Base-by-base conservation (phyloP, 2,329 filamentous ascomycete species). In the Cryphonectria nitschkei region DNA sequence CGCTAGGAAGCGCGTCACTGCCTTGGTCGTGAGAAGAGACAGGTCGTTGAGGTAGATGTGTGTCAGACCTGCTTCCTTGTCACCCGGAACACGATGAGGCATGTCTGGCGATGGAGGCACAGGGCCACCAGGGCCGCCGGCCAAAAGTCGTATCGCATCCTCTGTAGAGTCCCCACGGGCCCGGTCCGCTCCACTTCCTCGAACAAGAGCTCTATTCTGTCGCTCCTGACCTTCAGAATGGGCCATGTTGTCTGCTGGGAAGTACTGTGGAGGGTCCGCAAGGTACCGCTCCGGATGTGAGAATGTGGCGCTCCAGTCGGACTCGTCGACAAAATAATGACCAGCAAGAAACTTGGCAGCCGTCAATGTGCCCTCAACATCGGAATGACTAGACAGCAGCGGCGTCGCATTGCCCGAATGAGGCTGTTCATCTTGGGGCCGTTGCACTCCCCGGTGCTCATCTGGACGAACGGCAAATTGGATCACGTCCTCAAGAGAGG, bases 31-130 rank as follows among this genome's bases (percentile, higher is more conserved):
- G 54, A 90, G 76, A 0, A 90, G 76, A 0, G 75, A 75, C 69
- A 87, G 90, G 46, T 80, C 79, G 39, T 85, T 86, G 14, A 91
- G 72, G 65, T 84, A 82, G 22, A 91, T 77, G 73, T 90, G 88
- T 0, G 88, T 89, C 62, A 90, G 75, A 2, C 82, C 83, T 1
- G 75, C 70, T 2, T 75, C 70, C 3, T 76, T 74, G 19, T 70
- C 8, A n/a, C 14, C 66, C 14, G 70, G 63, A 3, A 52, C 43
- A 62, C 32, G 43, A 39, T 29, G 68, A 8, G 73, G 67, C 39
- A 74, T 62, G 41, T 73, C 70, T 29, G 68, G 37, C 50, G 61
- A 58, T 41, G 61, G 64, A 41, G 73, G 72, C 14, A 65, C 52
- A 11, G 58, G 39, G 54, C 63, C 68, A 69, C 66, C 65, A 61